Percentiles rank a stretch among this genome's conserved stretches.
Evolutionary conservation across 345 rosid species (phyloP).

Genomic region (Pugionium dolabratum): DNA sequence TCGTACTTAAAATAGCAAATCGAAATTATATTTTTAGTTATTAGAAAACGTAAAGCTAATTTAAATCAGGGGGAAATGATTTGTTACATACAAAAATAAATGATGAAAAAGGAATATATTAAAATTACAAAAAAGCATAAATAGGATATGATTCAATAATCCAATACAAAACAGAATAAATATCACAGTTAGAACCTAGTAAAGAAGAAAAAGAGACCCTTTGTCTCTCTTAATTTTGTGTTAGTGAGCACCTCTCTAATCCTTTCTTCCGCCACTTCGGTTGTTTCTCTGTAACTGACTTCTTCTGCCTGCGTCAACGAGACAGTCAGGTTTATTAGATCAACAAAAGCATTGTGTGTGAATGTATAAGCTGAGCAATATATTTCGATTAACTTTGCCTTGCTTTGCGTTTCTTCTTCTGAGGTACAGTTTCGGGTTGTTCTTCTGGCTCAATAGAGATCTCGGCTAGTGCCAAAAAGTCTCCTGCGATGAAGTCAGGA

Average conservation of each 20-base stretch:
- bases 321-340: constrained; percentile 10
- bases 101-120: too few species aligned
- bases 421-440: constrained; percentile 9
- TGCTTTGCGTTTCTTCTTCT: constrained; percentile 43
- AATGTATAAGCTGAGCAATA: neutral
- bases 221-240: too few species aligned
- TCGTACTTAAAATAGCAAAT: too few species aligned
- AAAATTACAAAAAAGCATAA: too few species aligned
- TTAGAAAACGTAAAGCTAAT: too few species aligned
- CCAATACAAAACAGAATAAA: too few species aligned
- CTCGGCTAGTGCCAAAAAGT: constrained; percentile 48
- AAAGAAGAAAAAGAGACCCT: too few species aligned
- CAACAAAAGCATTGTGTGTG: neutral
- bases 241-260: neutral
- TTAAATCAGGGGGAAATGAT: too few species aligned
- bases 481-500: constrained; percentile 54
- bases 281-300: constrained; percentile 21
- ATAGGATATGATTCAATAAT: too few species aligned
- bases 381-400: constrained; percentile 45
- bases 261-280: constrained; percentile 26
- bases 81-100: too few species aligned
- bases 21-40: too few species aligned
- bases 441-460: constrained; percentile 30
- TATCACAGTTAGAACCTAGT: too few species aligned
- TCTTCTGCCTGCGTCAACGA: constrained; percentile 36